Conservation (phyloP, 441 rosid species). For the Manihot esculenta region DNA sequence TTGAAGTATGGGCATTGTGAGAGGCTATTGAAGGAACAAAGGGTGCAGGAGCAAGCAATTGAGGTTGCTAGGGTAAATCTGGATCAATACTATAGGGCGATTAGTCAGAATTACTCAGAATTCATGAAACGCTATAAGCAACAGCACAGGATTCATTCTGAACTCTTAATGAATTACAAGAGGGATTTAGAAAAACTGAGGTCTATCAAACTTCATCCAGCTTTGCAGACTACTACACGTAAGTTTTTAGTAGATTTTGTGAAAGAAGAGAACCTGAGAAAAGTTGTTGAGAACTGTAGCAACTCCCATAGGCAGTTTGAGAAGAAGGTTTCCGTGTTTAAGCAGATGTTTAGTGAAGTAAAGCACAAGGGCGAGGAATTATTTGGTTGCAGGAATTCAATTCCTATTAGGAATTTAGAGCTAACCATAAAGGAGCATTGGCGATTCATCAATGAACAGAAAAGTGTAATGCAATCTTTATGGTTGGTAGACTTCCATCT, state of each 20-base stretch:
- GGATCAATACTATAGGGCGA: slow-evolving; percentile 76
- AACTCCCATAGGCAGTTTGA: slow-evolving; percentile 88
- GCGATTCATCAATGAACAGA: slow-evolving; percentile 67
- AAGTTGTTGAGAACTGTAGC: slow-evolving; percentile 64
- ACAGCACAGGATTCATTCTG: slow-evolving; percentile 73
- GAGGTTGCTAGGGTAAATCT: slow-evolving; percentile 78
- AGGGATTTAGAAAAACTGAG: slow-evolving; percentile 84
- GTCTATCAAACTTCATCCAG: slow-evolving; percentile 74
- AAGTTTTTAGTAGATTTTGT: slow-evolving; percentile 78
- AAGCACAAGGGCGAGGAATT: slow-evolving; percentile 77
- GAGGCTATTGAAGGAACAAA: slow-evolving; percentile 71
- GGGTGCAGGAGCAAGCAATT: slow-evolving; percentile 89
- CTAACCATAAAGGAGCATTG: slow-evolving; percentile 61
- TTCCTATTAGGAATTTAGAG: slow-evolving; percentile 60
- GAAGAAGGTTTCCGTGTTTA: slow-evolving; percentile 81
- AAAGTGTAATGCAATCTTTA: slow-evolving; percentile 91
- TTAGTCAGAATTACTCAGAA: slow-evolving; percentile 71
- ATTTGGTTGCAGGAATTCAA: slow-evolving; percentile 53
- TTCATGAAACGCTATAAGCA: slow-evolving; percentile 84
- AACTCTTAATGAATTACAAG: slow-evolving; percentile 64
- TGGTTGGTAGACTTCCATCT: slow-evolving; percentile 53
- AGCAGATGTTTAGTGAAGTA: slow-evolving; percentile 73
- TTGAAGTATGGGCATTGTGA: slow-evolving; percentile 54
- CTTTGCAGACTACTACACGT: slow-evolving; percentile 55
- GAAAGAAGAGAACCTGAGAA: slow-evolving; percentile 81